Conservation (phyloP, 2,329 filamentous ascomycete genomes). For the Fragosphaeria purpurea region DNA sequence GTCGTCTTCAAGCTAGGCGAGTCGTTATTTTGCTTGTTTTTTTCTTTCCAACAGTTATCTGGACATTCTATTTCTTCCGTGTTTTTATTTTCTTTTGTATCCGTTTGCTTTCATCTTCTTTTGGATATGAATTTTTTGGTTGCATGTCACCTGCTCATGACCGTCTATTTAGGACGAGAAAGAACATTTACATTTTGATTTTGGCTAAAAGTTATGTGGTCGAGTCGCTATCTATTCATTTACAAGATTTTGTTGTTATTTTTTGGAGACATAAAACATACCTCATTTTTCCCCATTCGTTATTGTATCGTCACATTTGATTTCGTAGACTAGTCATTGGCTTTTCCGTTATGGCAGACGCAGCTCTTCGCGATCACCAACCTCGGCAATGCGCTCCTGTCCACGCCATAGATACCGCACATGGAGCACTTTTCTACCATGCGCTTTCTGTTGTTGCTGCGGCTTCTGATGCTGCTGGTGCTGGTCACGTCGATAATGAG, state of each 20-base stretch:
- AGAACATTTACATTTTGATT: neutral
- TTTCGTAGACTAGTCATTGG: no score
- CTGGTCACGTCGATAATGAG: slow-evolving; percentile 14
- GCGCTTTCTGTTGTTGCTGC: neutral
- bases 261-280: no score
- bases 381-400: slow-evolving; percentile 25
- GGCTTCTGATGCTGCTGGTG: neutral
- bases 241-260: no score
- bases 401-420: slow-evolving; percentile 34
- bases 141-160: no score
- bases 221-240: no score
- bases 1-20: slow-evolving; percentile 3
- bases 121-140: neutral
- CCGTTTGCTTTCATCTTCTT: neutral
- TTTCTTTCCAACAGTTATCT: neutral
- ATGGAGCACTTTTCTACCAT: slow-evolving; percentile 32
- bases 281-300: no score
- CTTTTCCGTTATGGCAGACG: slow-evolving; percentile 18
- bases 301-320: no score
- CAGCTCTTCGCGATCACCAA: slow-evolving; percentile 26
- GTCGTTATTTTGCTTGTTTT: neutral
- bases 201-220: neutral
- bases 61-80: no score
- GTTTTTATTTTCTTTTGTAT: neutral
- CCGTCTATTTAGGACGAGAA: neutral